Base-by-base conservation (phyloP, 371 early-diverging fungal genomes). In the Funneliformis caledonium region DNA sequence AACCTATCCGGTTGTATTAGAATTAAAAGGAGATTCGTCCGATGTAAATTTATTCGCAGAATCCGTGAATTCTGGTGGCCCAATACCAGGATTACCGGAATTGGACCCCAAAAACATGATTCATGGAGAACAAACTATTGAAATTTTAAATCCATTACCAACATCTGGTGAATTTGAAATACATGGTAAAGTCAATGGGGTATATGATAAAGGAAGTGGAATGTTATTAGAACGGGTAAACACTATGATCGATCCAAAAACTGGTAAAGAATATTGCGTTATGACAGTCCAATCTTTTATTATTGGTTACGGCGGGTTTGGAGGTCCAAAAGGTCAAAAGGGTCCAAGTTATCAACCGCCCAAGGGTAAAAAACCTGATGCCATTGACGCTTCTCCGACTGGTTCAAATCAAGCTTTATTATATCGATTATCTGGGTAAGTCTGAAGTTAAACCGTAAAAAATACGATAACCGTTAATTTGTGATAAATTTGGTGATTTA, bases 71-170 rank as follows among this genome's bases (percentile, higher is more conserved):
- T 80, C 80, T 0, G 85, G 85, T 14, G 87, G 86, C 4, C 78
- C 81, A n/a, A 73, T 87, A 22, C 89, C 91, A 33, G 92, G 92
- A 33, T 81, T 93, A 62, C 94, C 94, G n/a, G 83, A 85, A 43
- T 90, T 88, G 80, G 91, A 94, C 76, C 88, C 89, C 59, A 91
- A 90, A 85, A 86, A 86, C 45, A 88, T 94, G 45, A 91, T 94
- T 1, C 93, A 94, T 72, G 94, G 94, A 48, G 94, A 94, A 80
- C 93, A 92, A 80, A 84, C 85, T n/a, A 81, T 90, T 60, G 91
- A 93, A 78, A 82, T 91, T 45, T 75, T 92, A 26, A 82, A 85
- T 11, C 91, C 90, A 6, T 82, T 93, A 52, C 94, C 94, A 42
- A 79, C 81, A 2, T 86, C 88, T 6, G 94, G 92, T 1, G 88